These are phyloP conservation scores for Calonectria pauciramosa DNA, from an alignment of 2,329 filamentous ascomycete genomes.

Conservation along the genomic window DNA sequence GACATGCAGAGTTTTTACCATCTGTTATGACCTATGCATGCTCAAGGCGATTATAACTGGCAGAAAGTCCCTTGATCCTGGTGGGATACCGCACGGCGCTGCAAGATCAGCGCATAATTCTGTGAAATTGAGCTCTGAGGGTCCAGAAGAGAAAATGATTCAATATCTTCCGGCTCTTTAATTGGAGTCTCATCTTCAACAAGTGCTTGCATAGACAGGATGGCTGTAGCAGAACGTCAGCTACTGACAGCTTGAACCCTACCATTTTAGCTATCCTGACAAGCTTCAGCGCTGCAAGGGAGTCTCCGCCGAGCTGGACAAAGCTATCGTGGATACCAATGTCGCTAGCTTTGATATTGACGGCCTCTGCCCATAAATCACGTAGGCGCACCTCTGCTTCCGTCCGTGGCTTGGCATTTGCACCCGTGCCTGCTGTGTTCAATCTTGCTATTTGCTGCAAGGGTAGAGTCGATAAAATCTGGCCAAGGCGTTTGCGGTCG, in stretches of 20 bases:
- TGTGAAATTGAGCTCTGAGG: background rate
- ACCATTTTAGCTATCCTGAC: conserved; percentile 57
- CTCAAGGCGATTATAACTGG: no score
- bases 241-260: conserved; percentile 57
- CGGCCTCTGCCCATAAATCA: conserved; percentile 53
- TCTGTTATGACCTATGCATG: no score
- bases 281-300: conserved; percentile 63
- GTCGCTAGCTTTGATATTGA: conserved; percentile 47
- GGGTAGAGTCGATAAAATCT: background rate
- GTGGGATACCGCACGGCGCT: background rate
- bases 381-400: conserved; percentile 42
- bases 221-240: conserved; percentile 55
- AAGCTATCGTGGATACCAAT: conserved; percentile 61
- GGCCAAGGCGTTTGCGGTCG: background rate
- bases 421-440: background rate
- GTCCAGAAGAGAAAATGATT: background rate
- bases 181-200: conserved; percentile 39
- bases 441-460: background rate
- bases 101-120: background rate
- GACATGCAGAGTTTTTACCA: no score
- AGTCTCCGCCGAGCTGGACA: conserved; percentile 64
- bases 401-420: conserved; percentile 4
- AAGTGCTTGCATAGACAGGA: background rate
- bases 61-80: no score
- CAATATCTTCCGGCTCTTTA: background rate